Base-by-base conservation (phyloP, 2,329 filamentous ascomycete species). In the Talaromyces sp. region DNA sequence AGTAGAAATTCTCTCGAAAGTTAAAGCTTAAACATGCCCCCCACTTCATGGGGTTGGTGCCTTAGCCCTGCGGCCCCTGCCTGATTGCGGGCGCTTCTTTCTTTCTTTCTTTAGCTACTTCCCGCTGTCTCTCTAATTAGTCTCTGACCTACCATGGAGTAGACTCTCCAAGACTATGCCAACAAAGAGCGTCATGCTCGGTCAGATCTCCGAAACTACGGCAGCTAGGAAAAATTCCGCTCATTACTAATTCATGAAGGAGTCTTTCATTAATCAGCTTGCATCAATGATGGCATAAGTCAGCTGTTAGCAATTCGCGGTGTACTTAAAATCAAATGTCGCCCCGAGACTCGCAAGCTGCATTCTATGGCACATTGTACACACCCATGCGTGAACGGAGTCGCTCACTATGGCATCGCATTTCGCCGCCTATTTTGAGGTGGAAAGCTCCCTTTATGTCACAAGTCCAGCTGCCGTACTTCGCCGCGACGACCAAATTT, bases 391-490 rank as follows among this genome's bases (percentile, higher is more conserved):
- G 27, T 31, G 13, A 37, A 11, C 35, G 7, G 35, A 37, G 19
- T 17, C 8, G 22, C 13, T 22, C 54, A 41, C 10, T 27, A 67
- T 67, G 65, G 61, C 65, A 19, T 37, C 67, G 25, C 69, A 68
- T 13, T 72, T 83, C 27, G 78, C 78, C 22, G 73, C 76, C 22
- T 70, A 82, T 31, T 73, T 83, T 61, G 75, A 80, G 54, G 77
- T 83, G 31, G 79, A 83, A 47, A 74, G 75, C 60, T 66, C 69
- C 6, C 66, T 68, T 43, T 66, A 70, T 4, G 70, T 82, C 45
- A 65, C 75, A 31, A 79, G 73, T 39, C 80, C 80, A 11, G 74
- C 78, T 31, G 72, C 77, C 8, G 77, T 77, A 49, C 66, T 75
- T 43, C 71, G 69, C 37, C 75, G 73, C 69, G 70, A 74, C 58